These are phyloP conservation scores for Colletotrichum australisinense DNA, from an alignment of 2,329 filamentous ascomycete species.

Conservation along the genomic window DNA sequence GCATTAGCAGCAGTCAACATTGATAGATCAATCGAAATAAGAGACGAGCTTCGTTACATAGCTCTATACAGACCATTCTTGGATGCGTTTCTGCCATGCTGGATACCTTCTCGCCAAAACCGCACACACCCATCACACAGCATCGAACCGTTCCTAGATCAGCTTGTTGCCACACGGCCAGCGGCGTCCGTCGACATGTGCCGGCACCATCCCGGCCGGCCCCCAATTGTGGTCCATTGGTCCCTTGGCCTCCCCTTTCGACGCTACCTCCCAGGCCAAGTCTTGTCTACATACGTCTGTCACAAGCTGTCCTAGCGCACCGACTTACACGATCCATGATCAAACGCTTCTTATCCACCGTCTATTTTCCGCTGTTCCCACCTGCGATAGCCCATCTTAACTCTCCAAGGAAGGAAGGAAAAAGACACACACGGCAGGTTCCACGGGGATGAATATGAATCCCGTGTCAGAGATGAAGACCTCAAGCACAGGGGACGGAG, in stretches of 20 bases:
- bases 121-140: neutral
- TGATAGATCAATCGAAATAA: neutral
- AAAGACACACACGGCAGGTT: neutral
- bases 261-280: conserved; percentile 14
- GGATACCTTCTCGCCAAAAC: neutral
- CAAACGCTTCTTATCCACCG: conserved; percentile 17
- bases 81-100: neutral
- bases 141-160: conserved; percentile 25
- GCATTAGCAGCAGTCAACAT: neutral
- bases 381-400: neutral
- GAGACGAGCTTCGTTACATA: neutral
- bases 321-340: conserved; percentile 24
- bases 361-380: conserved; percentile 5
- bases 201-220: conserved; percentile 23
- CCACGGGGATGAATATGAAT: neutral
- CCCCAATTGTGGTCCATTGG: neutral
- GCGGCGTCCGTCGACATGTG: conserved; percentile 1
- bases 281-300: conserved; percentile 8
- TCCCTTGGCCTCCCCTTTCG: conserved; percentile 13
- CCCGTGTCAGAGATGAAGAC: conserved; percentile 2
- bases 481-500: conserved; percentile 31
- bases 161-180: conserved; percentile 21
- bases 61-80: neutral
- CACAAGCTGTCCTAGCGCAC: conserved; percentile 8
- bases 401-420: neutral